A percentile compares a stretch with the other conserved stretches of the same genome.
Evolutionary conservation across 345 rosid species (phyloP).

Genomic region (Nephelium lappaceum): DNA sequence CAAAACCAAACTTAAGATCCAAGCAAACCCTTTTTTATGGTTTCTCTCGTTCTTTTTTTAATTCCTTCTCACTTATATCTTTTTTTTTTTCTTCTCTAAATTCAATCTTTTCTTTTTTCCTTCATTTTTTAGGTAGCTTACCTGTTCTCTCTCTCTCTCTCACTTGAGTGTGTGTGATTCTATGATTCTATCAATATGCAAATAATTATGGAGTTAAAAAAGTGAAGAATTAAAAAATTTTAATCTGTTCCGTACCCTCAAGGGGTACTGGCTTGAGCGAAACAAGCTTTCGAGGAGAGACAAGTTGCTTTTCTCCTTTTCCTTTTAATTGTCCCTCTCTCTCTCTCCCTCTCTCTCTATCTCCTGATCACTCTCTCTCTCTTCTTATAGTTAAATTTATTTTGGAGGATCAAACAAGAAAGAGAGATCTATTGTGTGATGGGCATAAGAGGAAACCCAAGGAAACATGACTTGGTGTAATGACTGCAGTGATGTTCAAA

Average conservation of each 20-base stretch:
- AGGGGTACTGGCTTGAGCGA: slow-evolving; percentile 41
- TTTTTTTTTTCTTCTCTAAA: too few species aligned
- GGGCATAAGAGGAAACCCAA: slow-evolving; percentile 36
- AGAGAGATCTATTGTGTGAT: slow-evolving; percentile 33
- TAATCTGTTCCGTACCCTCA: slow-evolving; percentile 54
- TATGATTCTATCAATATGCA: slow-evolving; percentile 3
- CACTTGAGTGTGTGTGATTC: neutral
- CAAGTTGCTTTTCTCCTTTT: slow-evolving; percentile 42
- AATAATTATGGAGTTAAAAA: slow-evolving; percentile 32
- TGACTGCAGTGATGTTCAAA: slow-evolving; percentile 71
- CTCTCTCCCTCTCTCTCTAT: too few species aligned
- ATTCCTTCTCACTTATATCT: neutral
- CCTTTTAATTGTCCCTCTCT: slow-evolving; percentile 8
- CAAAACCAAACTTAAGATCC: slow-evolving; percentile 57
- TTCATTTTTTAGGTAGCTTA: slow-evolving; percentile 32
- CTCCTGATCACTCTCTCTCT: slow-evolving; percentile 8
- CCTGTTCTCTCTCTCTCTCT: slow-evolving; percentile 4
- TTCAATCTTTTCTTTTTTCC: too few species aligned
- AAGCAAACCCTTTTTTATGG: slow-evolving; percentile 49
- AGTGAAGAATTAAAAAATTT: slow-evolving; percentile 30
- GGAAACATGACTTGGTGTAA: slow-evolving; percentile 88
- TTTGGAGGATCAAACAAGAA: slow-evolving; percentile 32
- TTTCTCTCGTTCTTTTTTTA: slow-evolving; percentile 2
- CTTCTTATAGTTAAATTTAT: slow-evolving; percentile 31
- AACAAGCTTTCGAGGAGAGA: slow-evolving; percentile 48